Evolutionary conservation across 768 basidiomycete species (phyloP), one percentile per base, ranked within the genome.

Genomic region (Cystofilobasidium bisporidii): DNA sequence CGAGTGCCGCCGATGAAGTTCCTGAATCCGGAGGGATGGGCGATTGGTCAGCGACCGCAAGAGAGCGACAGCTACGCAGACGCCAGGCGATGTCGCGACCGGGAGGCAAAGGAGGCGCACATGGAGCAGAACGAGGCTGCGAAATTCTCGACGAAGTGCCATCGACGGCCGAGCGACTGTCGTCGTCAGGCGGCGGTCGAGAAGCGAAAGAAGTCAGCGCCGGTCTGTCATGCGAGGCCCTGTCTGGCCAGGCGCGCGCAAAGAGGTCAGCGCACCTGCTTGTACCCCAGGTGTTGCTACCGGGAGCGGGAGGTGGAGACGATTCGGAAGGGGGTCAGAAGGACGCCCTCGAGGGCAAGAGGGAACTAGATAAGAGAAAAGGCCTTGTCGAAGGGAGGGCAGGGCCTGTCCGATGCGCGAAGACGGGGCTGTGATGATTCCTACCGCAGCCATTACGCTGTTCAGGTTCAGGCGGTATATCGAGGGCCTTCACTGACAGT

Each of bases 1-100:
- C 90, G 9, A 50, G 89, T 88, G 28, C 85, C 85, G 61, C 90
- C 90, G 65, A 93, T 91, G 73, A 92, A 92, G 73, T 93, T 91
- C n/a, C n/a, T n/a, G n/a, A n/a, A n/a, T n/a, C n/a, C n/a, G n/a
- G n/a, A n/a, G n/a, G n/a, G n/a, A n/a, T n/a, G n/a, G n/a, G n/a
- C n/a, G n/a, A n/a, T n/a, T n/a, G n/a, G n/a, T n/a, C n/a, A n/a
- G n/a, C n/a, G n/a, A n/a, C n/a, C n/a, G n/a, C n/a, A n/a, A n/a
- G n/a, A n/a, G n/a, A n/a, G n/a, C n/a, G n/a, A n/a, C n/a, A n/a
- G n/a, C n/a, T n/a, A n/a, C n/a, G n/a, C n/a, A n/a, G n/a, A n/a
- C n/a, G n/a, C n/a, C n/a, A n/a, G n/a, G n/a, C n/a, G n/a, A n/a
- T n/a, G n/a, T n/a, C n/a, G n/a, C n/a, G n/a, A n/a, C n/a, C n/a